A percentile compares a stretch with the other conserved stretches of the same genome.
phyloP scores from a whole-genome alignment of 139 green algal genomes.

The Chlamydomonas eustigma region DNA sequence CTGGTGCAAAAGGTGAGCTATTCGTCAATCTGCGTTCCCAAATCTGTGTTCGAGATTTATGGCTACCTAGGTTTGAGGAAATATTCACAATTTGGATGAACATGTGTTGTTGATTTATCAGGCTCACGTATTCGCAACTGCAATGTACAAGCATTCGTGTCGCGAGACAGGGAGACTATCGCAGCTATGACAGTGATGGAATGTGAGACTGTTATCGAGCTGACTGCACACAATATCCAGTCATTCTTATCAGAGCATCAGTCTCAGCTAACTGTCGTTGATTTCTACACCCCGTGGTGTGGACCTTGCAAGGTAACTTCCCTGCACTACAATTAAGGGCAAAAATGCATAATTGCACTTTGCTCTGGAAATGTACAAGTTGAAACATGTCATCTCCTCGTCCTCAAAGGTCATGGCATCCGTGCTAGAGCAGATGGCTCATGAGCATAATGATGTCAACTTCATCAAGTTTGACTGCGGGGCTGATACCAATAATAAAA shows the following conservation, averaged over 20 bases:
- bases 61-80: too few relatives aligned
- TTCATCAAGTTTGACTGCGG: conserved; percentile 8
- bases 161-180: neutral
- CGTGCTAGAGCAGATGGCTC: neutral
- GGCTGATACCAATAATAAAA: neutral
- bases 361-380: neutral
- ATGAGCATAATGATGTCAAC: neutral
- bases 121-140: too few relatives aligned
- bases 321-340: neutral
- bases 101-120: too few relatives aligned
- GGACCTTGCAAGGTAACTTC: conserved; percentile 8
- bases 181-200: neutral
- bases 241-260: neutral
- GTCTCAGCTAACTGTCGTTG: neutral
- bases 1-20: too few relatives aligned
- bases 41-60: too few relatives aligned
- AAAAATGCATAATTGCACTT: neutral
- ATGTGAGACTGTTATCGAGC: neutral
- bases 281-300: neutral
- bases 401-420: neutral
- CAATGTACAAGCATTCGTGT: too few relatives aligned
- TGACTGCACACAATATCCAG: neutral
- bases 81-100: too few relatives aligned
- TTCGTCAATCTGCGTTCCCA: too few relatives aligned
- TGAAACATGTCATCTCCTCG: too few relatives aligned